A percentile compares a stretch with the other conserved stretches of the same genome.
Conservation (phyloP, 768 basidiomycete species). For the Termitomyces bulborhizus region DNA sequence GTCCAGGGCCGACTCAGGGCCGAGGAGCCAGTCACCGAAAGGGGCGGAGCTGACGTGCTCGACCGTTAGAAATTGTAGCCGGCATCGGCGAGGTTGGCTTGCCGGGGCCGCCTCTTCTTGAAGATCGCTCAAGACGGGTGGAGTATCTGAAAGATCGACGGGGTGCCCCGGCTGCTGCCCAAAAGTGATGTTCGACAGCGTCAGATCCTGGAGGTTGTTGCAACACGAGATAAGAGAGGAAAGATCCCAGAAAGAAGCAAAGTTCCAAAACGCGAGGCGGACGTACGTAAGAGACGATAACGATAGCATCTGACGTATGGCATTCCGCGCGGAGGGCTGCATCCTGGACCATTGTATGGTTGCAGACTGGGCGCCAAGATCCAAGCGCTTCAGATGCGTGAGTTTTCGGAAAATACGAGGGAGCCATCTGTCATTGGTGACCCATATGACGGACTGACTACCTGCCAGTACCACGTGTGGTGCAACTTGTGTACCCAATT, state of each 20-base stretch:
- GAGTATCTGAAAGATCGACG: not conserved
- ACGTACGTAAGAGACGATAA: conserved; percentile 29
- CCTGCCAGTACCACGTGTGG: conserved; percentile 18
- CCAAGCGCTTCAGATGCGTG: conserved; percentile 29
- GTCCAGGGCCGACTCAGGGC: conserved; percentile 24
- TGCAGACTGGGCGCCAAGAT: conserved; percentile 28
- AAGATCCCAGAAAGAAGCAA: conserved; percentile 29
- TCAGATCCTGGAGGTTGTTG: conserved; percentile 28
- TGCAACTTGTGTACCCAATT: conserved; percentile 18
- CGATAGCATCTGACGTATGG: conserved; percentile 28
- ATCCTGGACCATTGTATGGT: conserved; percentile 31
- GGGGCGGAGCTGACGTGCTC: conserved; percentile 32
- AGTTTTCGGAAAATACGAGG: conserved; percentile 29
- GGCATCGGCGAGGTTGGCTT: conserved; percentile 4
- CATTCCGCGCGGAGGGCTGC: conserved; percentile 26
- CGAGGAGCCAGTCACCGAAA: conserved; percentile 32
- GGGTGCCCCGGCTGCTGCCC: not conserved
- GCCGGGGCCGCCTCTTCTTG: not conserved
- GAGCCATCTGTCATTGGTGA: conserved; percentile 31
- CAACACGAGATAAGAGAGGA: conserved; percentile 26
- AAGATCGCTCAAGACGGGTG: not conserved
- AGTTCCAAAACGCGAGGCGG: conserved; percentile 34
- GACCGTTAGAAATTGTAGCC: conserved; percentile 32
- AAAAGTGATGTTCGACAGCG: conserved; percentile 15
- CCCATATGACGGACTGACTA: conserved; percentile 29